phyloP scores from a whole-genome alignment of 441 rosid genomes.

The Iberis amara region DNA sequence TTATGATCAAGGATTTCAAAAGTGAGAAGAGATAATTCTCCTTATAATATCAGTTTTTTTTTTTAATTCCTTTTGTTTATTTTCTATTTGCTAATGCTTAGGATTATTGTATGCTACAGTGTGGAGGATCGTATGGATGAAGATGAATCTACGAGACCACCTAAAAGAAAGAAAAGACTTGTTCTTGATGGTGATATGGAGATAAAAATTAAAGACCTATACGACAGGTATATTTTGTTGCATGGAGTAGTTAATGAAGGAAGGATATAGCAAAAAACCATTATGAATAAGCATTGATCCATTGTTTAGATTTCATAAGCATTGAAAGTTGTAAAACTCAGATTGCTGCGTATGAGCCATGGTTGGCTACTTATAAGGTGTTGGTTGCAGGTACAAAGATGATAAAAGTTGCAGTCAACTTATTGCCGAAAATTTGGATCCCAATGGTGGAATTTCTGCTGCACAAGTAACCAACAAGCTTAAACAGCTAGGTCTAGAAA shows the following conservation, averaged over 20 bases:
- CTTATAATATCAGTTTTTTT: constrained; percentile 1
- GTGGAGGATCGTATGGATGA: constrained; percentile 40
- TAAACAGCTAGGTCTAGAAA: constrained; percentile 69
- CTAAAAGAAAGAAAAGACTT: constrained; percentile 60
- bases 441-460: constrained; percentile 64
- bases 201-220: constrained; percentile 58
- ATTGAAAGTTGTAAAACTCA: background rate
- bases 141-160: constrained; percentile 36
- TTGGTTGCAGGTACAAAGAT: constrained; percentile 63
- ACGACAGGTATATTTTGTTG: constrained; percentile 53
- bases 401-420: constrained; percentile 46
- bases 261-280: constrained; percentile 1
- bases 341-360: constrained; percentile 9
- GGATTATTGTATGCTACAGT: constrained; percentile 31
- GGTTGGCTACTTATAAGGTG: constrained; percentile 23
- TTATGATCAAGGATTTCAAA: constrained; percentile 47
- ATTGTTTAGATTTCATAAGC: constrained; percentile 8
- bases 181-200: constrained; percentile 60
- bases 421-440: constrained; percentile 70
- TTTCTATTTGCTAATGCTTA: constrained; percentile 7
- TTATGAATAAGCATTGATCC: constrained; percentile 11
- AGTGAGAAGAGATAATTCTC: constrained; percentile 35
- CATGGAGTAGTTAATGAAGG: constrained; percentile 11
- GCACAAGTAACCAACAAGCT: constrained; percentile 89
- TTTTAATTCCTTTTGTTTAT: background rate